Evolutionary conservation across 2,329 filamentous ascomycete genomes (phyloP).

Genomic region (Cercospora sesami): DNA sequence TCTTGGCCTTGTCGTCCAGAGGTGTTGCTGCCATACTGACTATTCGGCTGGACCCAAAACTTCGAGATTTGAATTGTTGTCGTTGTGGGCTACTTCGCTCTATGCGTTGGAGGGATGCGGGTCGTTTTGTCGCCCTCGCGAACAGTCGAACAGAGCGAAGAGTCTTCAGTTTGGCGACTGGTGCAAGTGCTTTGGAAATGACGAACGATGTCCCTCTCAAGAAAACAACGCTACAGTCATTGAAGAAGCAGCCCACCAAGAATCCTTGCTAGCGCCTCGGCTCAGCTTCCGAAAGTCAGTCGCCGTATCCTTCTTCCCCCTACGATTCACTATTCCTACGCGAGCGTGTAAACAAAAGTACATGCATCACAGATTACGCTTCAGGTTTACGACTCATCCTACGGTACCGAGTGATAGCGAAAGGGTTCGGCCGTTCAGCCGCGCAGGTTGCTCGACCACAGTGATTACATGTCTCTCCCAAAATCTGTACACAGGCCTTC

Average conservation of each 20-base stretch:
- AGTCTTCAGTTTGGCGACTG: slow-evolving; percentile 33
- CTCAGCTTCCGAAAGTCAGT: neutral
- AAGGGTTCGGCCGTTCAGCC: too few species aligned
- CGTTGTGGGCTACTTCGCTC: slow-evolving; percentile 1
- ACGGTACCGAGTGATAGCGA: too few species aligned
- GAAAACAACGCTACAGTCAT: slow-evolving; percentile 3
- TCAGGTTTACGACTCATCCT: too few species aligned
- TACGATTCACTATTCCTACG: too few species aligned
- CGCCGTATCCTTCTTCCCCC: too few species aligned
- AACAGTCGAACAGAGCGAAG: slow-evolving; percentile 27
- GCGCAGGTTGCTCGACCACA: too few species aligned
- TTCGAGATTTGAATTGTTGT: slow-evolving; percentile 3
- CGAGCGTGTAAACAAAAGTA: too few species aligned
- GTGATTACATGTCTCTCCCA: too few species aligned
- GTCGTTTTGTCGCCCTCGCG: slow-evolving; percentile 24
- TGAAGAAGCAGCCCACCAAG: neutral
- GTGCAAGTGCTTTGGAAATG: neutral
- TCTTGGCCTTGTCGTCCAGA: slow-evolving; percentile 38
- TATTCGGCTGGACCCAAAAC: slow-evolving; percentile 8
- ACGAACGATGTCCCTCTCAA: neutral
- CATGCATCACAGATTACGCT: too few species aligned
- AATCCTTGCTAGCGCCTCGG: neutral
- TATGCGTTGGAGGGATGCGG: neutral
- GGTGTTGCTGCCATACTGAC: slow-evolving; percentile 36
- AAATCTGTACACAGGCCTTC: too few species aligned